Evolutionary conservation across 129 eudicot species (phyloP).

Genomic region (Calendula officinalis): DNA sequence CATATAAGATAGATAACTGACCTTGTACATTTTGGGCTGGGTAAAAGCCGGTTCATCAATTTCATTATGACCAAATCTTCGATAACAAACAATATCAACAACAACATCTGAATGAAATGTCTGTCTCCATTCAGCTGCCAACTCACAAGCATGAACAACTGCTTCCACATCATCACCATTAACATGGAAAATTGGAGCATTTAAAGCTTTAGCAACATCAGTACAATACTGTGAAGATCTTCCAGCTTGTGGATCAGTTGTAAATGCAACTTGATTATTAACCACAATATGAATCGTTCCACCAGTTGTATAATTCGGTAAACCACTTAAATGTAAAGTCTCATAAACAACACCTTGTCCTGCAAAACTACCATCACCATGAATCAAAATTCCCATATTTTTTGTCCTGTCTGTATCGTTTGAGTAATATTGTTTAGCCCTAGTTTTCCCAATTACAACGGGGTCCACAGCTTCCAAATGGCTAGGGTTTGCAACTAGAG

Average conservation of each 20-base stretch:
- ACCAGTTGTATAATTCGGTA: slow-evolving; percentile 96
- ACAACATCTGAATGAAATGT: slow-evolving; percentile 96
- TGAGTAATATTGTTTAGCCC: slow-evolving; percentile 92
- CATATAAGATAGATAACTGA: slow-evolving; percentile 17
- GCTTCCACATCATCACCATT: slow-evolving; percentile 99
- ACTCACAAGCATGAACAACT: slow-evolving; percentile 95
- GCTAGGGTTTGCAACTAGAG: slow-evolving; percentile 96
- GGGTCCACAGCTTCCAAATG: slow-evolving; percentile 99
- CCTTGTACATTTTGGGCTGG: slow-evolving; percentile 98
- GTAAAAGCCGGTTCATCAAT: slow-evolving; percentile 98
- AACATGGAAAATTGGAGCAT: slow-evolving; percentile 95
- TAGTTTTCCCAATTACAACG: slow-evolving; percentile 89
- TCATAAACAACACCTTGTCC: slow-evolving; percentile 98
- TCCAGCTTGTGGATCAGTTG: slow-evolving; percentile 91
- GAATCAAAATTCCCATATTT: slow-evolving; percentile 82
- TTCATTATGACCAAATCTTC: slow-evolving; percentile 98
- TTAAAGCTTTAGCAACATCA: slow-evolving; percentile 95
- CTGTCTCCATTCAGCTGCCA: slow-evolving; percentile 99
- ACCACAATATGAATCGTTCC: slow-evolving; percentile 98
- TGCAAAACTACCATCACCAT: slow-evolving; percentile 96
- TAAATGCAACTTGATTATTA: slow-evolving; percentile 96
- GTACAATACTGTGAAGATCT: slow-evolving; percentile 98
- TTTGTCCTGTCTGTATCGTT: slow-evolving; percentile 78
- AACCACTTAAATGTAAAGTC: slow-evolving; percentile 93
- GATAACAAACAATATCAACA: slow-evolving; percentile 91